A percentile compares a stretch with the other conserved stretches of the same genome.
These are phyloP conservation scores for Mycena galericulata DNA, from an alignment of 768 basidiomycete species.

Conservation along the genomic window DNA sequence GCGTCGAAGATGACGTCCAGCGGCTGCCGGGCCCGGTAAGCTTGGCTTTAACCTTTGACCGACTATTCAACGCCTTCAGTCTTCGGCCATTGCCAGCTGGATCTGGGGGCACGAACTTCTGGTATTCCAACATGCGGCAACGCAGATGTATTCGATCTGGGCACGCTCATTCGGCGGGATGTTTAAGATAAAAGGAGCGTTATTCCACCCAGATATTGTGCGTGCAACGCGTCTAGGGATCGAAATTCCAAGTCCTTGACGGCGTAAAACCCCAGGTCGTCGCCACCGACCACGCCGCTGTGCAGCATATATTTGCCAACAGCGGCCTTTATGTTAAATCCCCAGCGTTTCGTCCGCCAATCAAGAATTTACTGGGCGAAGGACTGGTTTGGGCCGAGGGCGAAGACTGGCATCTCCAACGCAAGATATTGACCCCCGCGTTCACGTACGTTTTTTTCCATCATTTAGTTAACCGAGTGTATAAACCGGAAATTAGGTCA, in stretches of 20 bases:
- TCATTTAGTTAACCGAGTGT: no score
- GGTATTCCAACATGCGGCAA: constrained; percentile 47
- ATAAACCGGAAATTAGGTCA: constrained; percentile 34
- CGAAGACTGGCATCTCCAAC: constrained; percentile 48
- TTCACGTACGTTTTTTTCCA: constrained; percentile 46
- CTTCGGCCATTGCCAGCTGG: constrained; percentile 39
- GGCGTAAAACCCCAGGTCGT: constrained; percentile 46
- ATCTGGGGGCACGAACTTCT: constrained; percentile 54
- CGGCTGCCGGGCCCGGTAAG: constrained; percentile 39
- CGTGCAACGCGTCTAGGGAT: constrained; percentile 11
- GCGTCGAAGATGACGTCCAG: constrained; percentile 24
- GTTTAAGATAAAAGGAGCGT: constrained; percentile 52
- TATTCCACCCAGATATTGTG: constrained; percentile 53
- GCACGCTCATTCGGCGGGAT: constrained; percentile 45
- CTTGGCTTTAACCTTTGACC: constrained; percentile 18
- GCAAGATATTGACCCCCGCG: constrained; percentile 48
- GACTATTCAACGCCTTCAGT: constrained; percentile 21
- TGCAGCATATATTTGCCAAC: constrained; percentile 53
- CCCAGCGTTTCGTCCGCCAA: constrained; percentile 46
- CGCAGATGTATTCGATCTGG: constrained; percentile 50
- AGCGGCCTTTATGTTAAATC: constrained; percentile 49
- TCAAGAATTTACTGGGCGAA: constrained; percentile 48
- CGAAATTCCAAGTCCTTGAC: no score
- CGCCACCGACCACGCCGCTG: constrained; percentile 50
- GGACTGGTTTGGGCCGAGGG: constrained; percentile 54